Conservation (phyloP, 2,329 filamentous ascomycete species). For the Botrytis fabae region DNA sequence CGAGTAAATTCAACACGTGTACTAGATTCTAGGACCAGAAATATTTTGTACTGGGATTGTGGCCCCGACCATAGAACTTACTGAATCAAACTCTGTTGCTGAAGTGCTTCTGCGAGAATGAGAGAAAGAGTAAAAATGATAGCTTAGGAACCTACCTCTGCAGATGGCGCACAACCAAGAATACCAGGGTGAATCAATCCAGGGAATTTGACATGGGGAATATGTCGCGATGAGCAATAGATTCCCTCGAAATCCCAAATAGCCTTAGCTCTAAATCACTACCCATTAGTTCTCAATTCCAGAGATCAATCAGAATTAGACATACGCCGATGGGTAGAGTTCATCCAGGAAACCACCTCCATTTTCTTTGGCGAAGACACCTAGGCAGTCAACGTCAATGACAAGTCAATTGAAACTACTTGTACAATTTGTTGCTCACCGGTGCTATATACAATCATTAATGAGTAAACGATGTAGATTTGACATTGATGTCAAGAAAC, state of each 20-base stretch:
- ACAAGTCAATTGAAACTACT: not conserved
- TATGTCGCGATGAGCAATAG: conserved; percentile 81
- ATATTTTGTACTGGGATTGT: not conserved
- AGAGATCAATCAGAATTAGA: conserved; percentile 12
- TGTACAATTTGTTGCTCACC: not conserved
- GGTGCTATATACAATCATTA: conserved; percentile 2
- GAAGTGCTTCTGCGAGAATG: not conserved
- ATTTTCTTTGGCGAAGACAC: conserved; percentile 69
- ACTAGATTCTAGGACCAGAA: not conserved
- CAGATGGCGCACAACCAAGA: conserved; percentile 81
- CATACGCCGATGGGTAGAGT: conserved; percentile 77
- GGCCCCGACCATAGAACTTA: not conserved
- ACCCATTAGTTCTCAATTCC: not conserved
- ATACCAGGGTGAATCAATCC: conserved; percentile 88
- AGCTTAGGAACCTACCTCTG: conserved; percentile 39
- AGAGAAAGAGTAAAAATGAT: not conserved
- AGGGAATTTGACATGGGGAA: conserved; percentile 82
- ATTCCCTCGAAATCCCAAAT: conserved; percentile 79
- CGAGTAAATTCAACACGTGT: not conserved
- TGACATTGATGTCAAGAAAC: conserved; percentile 47
- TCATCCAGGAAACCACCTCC: conserved; percentile 89
- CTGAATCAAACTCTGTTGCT: not conserved
- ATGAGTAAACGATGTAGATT: not conserved
- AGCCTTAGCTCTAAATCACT: conserved; percentile 57
- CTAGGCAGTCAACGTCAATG: conserved; percentile 24